These are phyloP conservation scores for Plectosphaerella plurivora DNA, from an alignment of 2,329 filamentous ascomycete genomes.

Conservation along the genomic window DNA sequence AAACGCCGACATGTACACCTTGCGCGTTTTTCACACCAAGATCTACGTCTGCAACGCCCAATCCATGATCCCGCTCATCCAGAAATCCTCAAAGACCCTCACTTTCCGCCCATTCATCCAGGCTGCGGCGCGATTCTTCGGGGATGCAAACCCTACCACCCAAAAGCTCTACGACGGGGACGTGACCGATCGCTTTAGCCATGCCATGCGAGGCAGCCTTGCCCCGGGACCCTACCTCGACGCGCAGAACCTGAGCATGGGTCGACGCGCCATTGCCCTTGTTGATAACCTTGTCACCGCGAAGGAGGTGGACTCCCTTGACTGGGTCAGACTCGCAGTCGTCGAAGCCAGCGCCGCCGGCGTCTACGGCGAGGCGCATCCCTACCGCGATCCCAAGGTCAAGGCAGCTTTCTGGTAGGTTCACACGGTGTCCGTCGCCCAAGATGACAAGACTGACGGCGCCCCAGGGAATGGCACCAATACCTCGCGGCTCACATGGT, in stretches of 20 bases:
- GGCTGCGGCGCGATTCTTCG: constrained; percentile 4
- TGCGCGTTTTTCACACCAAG: constrained; percentile 20
- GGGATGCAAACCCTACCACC: constrained; percentile 8
- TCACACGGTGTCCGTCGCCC: too few relatives aligned
- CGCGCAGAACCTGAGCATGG: constrained; percentile 12
- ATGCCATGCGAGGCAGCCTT: constrained; percentile 5
- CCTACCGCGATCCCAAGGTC: constrained; percentile 6
- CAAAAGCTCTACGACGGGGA: constrained; percentile 4
- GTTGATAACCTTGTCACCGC: constrained; percentile 4
- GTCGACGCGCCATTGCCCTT: constrained; percentile 3
- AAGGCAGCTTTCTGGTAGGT: constrained; percentile 8
- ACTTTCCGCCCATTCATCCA: constrained; percentile 22
- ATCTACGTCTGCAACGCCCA: constrained; percentile 20
- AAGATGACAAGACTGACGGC: too few relatives aligned
- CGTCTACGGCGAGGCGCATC: constrained; percentile 9
- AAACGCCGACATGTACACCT: constrained; percentile 19
- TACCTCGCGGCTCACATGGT: too few relatives aligned
- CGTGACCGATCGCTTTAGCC: too few relatives aligned
- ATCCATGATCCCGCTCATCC: constrained; percentile 18
- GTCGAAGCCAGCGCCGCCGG: constrained; percentile 10
- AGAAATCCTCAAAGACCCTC: constrained; percentile 15
- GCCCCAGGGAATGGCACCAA: too few relatives aligned
- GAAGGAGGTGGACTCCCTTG: constrained; percentile 1
- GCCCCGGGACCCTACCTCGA: constrained; percentile 11
- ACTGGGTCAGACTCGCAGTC: constrained; percentile 6